Evolutionary conservation across 441 rosid genomes (phyloP).

Genomic region (Populus hybrid): DNA sequence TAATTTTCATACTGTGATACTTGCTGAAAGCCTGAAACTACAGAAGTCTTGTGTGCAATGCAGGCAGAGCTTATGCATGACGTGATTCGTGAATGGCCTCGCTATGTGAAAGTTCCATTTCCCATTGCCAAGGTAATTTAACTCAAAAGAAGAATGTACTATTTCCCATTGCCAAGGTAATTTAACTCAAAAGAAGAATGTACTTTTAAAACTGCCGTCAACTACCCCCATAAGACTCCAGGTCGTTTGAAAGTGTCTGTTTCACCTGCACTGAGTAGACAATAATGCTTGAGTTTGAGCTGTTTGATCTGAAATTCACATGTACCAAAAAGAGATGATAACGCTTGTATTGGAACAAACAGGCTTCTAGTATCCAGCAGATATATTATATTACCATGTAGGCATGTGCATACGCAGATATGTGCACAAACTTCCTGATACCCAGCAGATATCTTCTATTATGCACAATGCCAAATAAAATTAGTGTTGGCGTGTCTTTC

Average conservation of each 20-base stretch:
- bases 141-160: too few species aligned
- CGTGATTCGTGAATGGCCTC: conserved; percentile 91
- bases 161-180: too few species aligned
- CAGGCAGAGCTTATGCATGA: conserved; percentile 95
- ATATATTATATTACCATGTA: too few species aligned
- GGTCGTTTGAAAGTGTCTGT: not conserved
- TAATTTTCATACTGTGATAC: conserved; percentile 17
- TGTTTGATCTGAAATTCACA: not conserved
- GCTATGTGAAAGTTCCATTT: conserved; percentile 81
- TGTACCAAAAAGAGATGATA: not conserved
- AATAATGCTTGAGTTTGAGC: not conserved
- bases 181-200: not conserved
- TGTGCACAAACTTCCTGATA: not conserved
- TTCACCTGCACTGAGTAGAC: not conserved
- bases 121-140: conserved; percentile 84
- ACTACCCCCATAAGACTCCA: not conserved
- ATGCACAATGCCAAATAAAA: not conserved
- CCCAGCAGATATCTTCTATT: not conserved
- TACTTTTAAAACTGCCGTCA: not conserved
- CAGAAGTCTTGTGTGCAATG: conserved; percentile 32
- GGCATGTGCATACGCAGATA: not conserved
- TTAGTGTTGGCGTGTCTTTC: not conserved
- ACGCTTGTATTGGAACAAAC: not conserved
- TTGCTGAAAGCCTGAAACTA: conserved; percentile 6
- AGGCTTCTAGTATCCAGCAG: not conserved